Percentiles rank a stretch among this genome's conserved stretches.
phyloP scores from a whole-genome alignment of 2,329 filamentous ascomycete species.

The Diaporthe longicolla region DNA sequence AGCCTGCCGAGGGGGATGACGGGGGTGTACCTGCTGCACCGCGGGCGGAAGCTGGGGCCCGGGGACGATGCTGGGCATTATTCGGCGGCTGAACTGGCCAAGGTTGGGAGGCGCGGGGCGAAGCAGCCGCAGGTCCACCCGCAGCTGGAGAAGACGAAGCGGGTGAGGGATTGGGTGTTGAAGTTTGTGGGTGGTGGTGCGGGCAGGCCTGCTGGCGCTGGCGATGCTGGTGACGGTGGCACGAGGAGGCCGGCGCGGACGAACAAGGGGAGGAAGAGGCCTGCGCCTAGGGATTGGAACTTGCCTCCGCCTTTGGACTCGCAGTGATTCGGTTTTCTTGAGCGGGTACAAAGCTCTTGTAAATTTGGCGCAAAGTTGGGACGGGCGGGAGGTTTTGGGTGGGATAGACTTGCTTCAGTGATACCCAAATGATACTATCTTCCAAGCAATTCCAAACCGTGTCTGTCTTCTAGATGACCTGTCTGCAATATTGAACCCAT shows the following conservation, averaged over 20 bases:
- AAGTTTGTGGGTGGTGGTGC: conserved; percentile 72
- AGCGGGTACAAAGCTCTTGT: not conserved
- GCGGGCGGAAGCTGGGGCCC: conserved; percentile 62
- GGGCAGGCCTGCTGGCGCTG: not conserved
- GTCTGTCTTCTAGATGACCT: no score
- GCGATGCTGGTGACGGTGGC: conserved; percentile 37
- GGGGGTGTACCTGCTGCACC: conserved; percentile 76
- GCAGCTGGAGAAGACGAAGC: conserved; percentile 73
- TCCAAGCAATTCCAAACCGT: not conserved
- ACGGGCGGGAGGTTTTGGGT: not conserved
- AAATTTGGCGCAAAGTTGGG: not conserved
- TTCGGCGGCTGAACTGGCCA: conserved; percentile 62
- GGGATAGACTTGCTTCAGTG: not conserved
- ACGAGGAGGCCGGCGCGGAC: conserved; percentile 46
- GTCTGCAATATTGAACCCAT: not conserved
- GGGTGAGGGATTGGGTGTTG: conserved; percentile 82
- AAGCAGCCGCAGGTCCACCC: conserved; percentile 51
- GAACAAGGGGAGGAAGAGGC: conserved; percentile 45
- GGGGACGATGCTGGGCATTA: conserved; percentile 71
- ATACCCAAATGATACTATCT: not conserved
- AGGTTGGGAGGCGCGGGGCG: conserved; percentile 43
- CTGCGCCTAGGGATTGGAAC: conserved; percentile 39
- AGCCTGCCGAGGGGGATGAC: conserved; percentile 81
- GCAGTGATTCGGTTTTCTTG: conserved; percentile 7
- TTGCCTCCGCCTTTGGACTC: conserved; percentile 41